Percentiles rank a stretch among this genome's conserved stretches.
Conservation (phyloP, 768 basidiomycete species). For the Floccularia luteovirens region DNA sequence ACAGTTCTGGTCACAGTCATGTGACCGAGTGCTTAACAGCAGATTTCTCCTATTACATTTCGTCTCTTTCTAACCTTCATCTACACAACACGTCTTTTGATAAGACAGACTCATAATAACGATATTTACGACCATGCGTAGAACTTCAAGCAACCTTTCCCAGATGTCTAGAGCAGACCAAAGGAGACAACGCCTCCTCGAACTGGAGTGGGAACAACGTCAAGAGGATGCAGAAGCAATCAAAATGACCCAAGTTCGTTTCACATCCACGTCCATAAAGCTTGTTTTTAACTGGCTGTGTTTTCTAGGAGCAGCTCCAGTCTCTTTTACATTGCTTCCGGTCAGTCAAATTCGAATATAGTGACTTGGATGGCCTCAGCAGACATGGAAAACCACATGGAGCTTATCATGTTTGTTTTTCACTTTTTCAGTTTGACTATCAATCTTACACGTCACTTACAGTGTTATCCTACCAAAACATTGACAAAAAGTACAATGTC, state of each 20-base stretch:
- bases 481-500: not conserved
- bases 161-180: constrained; percentile 32
- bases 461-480: not conserved
- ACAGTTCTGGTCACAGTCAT: not conserved
- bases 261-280: not conserved
- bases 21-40: too few species aligned
- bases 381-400: constrained; percentile 35
- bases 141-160: not conserved
- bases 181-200: constrained; percentile 36
- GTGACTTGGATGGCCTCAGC: constrained; percentile 51
- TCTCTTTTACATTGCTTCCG: constrained; percentile 35
- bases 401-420: constrained; percentile 14
- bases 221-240: constrained; percentile 49
- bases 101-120: not conserved
- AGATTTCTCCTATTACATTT: not conserved
- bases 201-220: constrained; percentile 45
- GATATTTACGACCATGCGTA: not conserved
- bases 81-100: not conserved
- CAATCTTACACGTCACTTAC: not conserved
- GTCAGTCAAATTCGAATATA: constrained; percentile 53
- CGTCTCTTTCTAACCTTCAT: not conserved
- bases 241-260: constrained; percentile 48
- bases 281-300: not conserved
- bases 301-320: constrained; percentile 29
- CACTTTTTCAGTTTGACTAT: not conserved